These are phyloP conservation scores for Macrophomina tecta DNA, from an alignment of 2,329 filamentous ascomycete species.

Conservation along the genomic window DNA sequence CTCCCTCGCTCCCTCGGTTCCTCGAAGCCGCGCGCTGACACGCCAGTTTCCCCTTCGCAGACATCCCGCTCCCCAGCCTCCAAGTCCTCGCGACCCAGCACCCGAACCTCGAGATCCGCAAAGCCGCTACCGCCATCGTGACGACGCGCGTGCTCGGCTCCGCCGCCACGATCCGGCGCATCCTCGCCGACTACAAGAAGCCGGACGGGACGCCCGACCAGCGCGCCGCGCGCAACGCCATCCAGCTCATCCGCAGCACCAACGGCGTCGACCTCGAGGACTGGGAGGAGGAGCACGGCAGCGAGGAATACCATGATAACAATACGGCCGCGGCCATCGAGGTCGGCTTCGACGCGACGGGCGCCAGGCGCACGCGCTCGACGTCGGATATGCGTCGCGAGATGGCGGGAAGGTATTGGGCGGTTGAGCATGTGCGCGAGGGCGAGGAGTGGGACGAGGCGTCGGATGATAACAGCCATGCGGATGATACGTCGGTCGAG, in stretches of 20 bases:
- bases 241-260: conserved; percentile 21
- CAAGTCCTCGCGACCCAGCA: conserved; percentile 45
- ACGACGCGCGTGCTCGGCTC: conserved; percentile 19
- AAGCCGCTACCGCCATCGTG: conserved; percentile 32
- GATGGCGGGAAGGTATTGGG: conserved; percentile 19
- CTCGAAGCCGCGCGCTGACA: conserved; percentile 54
- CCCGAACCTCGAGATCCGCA: conserved; percentile 52
- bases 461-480: conserved; percentile 11
- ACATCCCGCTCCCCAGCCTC: conserved; percentile 50
- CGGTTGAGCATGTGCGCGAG: background rate
- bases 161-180: conserved; percentile 45
- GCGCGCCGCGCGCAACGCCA: conserved; percentile 25
- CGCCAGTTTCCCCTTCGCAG: conserved; percentile 44
- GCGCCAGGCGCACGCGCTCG: conserved; percentile 23
- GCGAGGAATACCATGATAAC: conserved; percentile 1
- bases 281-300: conserved; percentile 19
- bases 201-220: conserved; percentile 18
- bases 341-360: conserved; percentile 20
- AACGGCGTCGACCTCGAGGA: conserved; percentile 27
- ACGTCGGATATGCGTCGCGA: conserved; percentile 16
- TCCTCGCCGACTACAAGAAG: conserved; percentile 34
- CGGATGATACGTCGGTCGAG: background rate
- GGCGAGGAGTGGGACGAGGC: conserved; percentile 9
- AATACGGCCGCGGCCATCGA: background rate
- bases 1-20: conserved; percentile 45